phyloP scores from a whole-genome alignment of 371 early-diverging fungal genomes.

The Mucor lusitanicus region DNA sequence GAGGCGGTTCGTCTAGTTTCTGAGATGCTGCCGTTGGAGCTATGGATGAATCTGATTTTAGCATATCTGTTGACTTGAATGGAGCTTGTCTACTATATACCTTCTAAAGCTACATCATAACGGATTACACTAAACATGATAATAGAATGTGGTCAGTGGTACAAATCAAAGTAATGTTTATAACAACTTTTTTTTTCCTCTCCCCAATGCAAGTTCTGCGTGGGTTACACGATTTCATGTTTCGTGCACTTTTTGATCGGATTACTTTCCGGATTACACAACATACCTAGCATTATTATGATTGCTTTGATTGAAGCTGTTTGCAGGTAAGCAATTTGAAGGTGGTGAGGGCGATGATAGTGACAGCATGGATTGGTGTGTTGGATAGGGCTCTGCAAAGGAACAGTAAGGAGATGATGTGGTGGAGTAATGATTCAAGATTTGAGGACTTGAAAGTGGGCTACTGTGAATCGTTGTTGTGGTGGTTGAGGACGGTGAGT shows the following conservation, averaged over 20 bases:
- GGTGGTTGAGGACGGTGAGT: constrained; percentile 3
- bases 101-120: constrained; percentile 20
- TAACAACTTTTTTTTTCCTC: neutral
- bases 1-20: constrained; percentile 23
- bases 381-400: neutral
- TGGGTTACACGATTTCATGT: constrained; percentile 18
- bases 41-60: too few species aligned
- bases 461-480: neutral
- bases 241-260: constrained; percentile 12
- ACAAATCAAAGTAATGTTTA: neutral
- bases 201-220: constrained; percentile 15
- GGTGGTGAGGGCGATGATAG: constrained; percentile 7
- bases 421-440: constrained; percentile 4
- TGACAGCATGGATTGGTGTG: neutral
- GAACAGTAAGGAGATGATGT: constrained; percentile 5
- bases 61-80: neutral
- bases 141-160: constrained; percentile 10
- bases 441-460: constrained; percentile 14
- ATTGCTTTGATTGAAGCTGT: neutral
- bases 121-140: constrained; percentile 13
- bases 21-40: constrained; percentile 35
- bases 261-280: constrained; percentile 15
- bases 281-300: neutral
- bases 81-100: constrained; percentile 1
- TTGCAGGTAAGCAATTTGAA: neutral